Percentiles rank a stretch among this genome's conserved stretches.
phyloP scores from a whole-genome alignment of 2,329 filamentous ascomycete species.

The Trichoderma simmonsii region DNA sequence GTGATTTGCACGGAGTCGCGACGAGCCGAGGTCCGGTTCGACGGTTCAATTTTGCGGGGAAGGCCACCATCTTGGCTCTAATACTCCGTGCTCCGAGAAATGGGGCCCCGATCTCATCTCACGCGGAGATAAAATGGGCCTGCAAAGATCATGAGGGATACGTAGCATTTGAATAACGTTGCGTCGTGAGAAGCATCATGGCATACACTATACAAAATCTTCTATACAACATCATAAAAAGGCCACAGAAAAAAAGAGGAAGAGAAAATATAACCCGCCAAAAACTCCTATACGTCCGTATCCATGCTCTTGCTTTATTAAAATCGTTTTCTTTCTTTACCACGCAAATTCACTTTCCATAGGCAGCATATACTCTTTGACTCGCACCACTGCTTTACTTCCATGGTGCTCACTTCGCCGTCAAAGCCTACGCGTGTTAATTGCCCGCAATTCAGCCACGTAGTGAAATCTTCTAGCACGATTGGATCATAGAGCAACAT shows the following conservation, averaged over 20 bases:
- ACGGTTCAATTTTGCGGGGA: slow-evolving; percentile 3
- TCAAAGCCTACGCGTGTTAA: slow-evolving; percentile 62
- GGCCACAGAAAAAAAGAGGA: background rate
- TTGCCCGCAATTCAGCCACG: slow-evolving; percentile 75
- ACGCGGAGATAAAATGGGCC: background rate
- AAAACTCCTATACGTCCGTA: slow-evolving; percentile 9
- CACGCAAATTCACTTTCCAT: slow-evolving; percentile 57
- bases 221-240: background rate
- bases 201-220: background rate
- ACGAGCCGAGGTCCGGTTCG: slow-evolving; percentile 9
- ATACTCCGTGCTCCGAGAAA: slow-evolving; percentile 1
- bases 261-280: background rate
- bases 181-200: background rate
- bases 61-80: background rate
- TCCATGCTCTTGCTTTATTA: background rate
- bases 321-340: slow-evolving; percentile 52
- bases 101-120: slow-evolving; percentile 3
- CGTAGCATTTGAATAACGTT: background rate
- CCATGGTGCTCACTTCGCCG: slow-evolving; percentile 57
- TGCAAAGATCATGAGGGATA: background rate
- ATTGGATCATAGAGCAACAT: slow-evolving; percentile 93
- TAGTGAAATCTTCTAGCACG: slow-evolving; percentile 77
- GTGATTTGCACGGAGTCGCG: background rate
- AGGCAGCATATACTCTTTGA: slow-evolving; percentile 81
- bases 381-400: slow-evolving; percentile 89